Conservation (phyloP, 768 basidiomycete genomes). For the Mycena vitilis region DNA sequence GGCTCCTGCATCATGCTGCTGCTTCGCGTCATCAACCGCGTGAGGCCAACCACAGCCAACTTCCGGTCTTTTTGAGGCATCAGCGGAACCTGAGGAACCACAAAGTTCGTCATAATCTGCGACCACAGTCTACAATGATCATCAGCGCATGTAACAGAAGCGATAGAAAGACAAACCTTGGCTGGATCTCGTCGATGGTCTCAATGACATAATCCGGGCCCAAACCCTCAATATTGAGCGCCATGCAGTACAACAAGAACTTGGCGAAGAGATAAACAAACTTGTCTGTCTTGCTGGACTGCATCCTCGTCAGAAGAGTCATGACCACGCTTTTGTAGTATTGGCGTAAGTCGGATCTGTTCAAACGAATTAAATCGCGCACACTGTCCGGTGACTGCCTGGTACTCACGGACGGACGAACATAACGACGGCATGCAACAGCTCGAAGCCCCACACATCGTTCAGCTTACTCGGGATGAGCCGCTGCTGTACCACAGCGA, state of each 20-base stretch:
- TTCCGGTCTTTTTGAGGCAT: conserved; percentile 88
- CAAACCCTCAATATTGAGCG: conserved; percentile 78
- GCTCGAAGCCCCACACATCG: conserved; percentile 92
- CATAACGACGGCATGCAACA: conserved; percentile 81
- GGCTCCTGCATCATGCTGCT: conserved; percentile 75
- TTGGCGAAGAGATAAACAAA: conserved; percentile 85
- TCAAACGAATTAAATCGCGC: conserved; percentile 9
- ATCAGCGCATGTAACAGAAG: conserved; percentile 10
- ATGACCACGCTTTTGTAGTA: conserved; percentile 83
- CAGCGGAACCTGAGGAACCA: conserved; percentile 85
- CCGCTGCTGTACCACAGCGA: conserved; percentile 92
- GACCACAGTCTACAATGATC: conserved; percentile 69
- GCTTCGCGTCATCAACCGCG: conserved; percentile 82
- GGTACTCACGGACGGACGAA: conserved; percentile 78
- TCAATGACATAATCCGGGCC: conserved; percentile 83
- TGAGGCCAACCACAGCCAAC: conserved; percentile 83
- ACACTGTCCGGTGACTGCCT: background rate
- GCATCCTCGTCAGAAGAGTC: conserved; percentile 86
- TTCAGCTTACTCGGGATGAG: conserved; percentile 89
- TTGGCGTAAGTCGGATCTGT: conserved; percentile 71
- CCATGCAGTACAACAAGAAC: conserved; percentile 82
- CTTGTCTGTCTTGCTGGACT: conserved; percentile 89
- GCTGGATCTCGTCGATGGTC: conserved; percentile 87
- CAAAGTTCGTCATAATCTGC: conserved; percentile 79
- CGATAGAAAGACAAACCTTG: conserved; percentile 63